Evolutionary conservation across 768 basidiomycete genomes (phyloP).

Genomic region (Candolleomyces aberdarensis): DNA sequence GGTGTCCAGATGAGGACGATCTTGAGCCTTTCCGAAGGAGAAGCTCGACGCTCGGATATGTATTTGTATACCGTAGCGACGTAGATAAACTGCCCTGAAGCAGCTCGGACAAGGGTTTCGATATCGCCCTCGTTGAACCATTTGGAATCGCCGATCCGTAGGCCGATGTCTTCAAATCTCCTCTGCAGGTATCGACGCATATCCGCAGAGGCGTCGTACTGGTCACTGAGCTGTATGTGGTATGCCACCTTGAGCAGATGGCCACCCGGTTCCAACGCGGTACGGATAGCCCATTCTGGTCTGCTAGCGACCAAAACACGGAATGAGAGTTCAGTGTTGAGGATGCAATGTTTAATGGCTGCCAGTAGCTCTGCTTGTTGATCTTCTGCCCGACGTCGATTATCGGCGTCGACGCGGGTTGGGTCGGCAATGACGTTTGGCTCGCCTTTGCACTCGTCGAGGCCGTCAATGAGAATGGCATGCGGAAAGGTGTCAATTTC

Average conservation of each 20-base stretch:
- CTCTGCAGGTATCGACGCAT: background rate
- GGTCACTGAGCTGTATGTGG: background rate
- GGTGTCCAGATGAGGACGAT: background rate
- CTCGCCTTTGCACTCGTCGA: background rate
- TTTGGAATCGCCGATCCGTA: background rate
- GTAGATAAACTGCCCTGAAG: slow-evolving; percentile 8
- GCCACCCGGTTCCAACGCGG: background rate
- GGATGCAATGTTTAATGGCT: background rate
- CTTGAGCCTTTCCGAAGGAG: background rate
- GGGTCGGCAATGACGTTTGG: no score
- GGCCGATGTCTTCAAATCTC: background rate
- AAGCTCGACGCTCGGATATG: background rate
- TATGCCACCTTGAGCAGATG: no score
- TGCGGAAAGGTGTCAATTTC: background rate
- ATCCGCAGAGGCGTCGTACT: background rate
- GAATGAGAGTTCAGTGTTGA: background rate
- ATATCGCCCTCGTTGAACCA: background rate
- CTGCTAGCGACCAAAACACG: background rate
- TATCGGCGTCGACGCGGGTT: no score
- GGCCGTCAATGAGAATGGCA: slow-evolving; percentile 1
- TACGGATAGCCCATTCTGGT: background rate
- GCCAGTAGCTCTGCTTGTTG: background rate
- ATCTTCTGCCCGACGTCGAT: background rate
- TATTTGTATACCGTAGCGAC: background rate
- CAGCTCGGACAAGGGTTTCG: background rate